Percentiles rank a stretch among this genome's conserved stretches.
Evolutionary conservation across 1,284 basidiomycete genomes (phyloP).

Genomic region (Cryptococcus hybrid): DNA sequence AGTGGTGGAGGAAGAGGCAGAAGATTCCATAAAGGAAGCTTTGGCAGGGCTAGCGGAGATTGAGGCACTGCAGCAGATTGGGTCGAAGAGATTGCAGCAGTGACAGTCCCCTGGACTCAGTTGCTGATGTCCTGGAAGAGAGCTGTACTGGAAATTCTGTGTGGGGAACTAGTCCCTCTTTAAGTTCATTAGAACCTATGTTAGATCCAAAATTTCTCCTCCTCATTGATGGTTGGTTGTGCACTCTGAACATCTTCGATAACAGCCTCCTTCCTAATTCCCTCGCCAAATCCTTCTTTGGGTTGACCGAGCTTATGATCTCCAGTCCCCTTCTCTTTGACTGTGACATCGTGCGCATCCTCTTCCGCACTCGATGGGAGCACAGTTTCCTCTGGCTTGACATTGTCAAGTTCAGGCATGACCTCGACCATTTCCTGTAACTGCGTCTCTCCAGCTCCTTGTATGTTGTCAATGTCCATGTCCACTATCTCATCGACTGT

Average conservation of each 20-base stretch:
- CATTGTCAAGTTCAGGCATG: not conserved
- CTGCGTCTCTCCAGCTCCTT: not conserved
- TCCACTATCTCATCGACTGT: not conserved
- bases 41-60: not conserved
- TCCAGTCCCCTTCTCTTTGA: no score
- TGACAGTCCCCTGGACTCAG: no score
- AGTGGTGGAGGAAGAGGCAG: conserved; percentile 9
- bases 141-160: no score
- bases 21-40: not conserved
- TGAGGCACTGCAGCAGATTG: no score
- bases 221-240: not conserved
- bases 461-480: not conserved
- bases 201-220: not conserved
- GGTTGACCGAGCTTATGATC: no score
- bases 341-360: no score
- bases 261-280: not conserved
- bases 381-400: not conserved
- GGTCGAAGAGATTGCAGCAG: no score
- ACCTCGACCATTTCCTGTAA: not conserved
- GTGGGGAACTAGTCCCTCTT: no score
- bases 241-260: not conserved
- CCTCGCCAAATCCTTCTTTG: not conserved
- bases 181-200: not conserved
- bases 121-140: no score
- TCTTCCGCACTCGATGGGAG: no score